Evolutionary conservation across 306 rosid species (phyloP), one percentile per base, ranked within the genome.

Genomic region (Arachis stenosperma): DNA sequence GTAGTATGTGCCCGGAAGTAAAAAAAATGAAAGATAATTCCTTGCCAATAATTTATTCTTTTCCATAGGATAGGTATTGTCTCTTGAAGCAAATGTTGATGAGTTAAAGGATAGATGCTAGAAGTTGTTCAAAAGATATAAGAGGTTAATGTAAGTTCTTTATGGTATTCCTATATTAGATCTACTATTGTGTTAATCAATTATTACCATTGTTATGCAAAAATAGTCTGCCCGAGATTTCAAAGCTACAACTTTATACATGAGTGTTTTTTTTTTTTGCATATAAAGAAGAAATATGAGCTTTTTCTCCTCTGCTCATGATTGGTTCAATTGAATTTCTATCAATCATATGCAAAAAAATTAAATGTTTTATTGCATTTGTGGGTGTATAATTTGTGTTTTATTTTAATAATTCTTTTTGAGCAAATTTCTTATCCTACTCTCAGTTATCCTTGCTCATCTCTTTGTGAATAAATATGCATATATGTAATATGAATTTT

Each of bases 41-140:
- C 17, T 33, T 61, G 36, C 15, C 59, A 57, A 44, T n/a, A 71
- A 57, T 44, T 55, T 56, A 68, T 17, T 54, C 62, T 69, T n/a
- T 79, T 74, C 50, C 30, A 0, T 81, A 76, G 56, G 27, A 22
- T 22, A 22, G 99, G 60, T 94, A 68, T 86, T 47, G 79, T 81
- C 90, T 77, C 75, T 91, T 51, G 96, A 89, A 75, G 90, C 81
- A 79, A 83, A 86, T 9, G 58, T 89, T 46, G 96, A 91, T 46
- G 96, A 88, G 79, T 54, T 94, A 82, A 88, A 86, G 69, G 92
- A 84, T 52, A 91, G 96, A 52, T 94, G 96, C 86, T 88, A 86
- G 69, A 83, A 74, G 3, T 76, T 94, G 65, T 82, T 67, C 78
- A 81, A 81, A 61, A 97, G 97, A 74, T 89, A 88, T 74, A 84